Conservation (phyloP, 345 rosid species). For the Hibiscus trionum region DNA sequence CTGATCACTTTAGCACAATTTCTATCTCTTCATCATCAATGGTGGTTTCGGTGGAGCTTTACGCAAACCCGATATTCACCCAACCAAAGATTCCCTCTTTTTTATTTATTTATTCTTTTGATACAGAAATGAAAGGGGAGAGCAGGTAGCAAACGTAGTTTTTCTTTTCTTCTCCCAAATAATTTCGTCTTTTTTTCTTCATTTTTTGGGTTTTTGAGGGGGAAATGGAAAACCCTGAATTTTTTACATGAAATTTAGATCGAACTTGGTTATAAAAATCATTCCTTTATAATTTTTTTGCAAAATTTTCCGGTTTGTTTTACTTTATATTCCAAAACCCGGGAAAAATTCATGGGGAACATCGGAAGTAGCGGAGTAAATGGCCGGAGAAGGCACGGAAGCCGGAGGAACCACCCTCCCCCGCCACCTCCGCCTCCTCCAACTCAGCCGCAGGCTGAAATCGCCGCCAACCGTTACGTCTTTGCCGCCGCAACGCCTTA, state of each 20-base stretch:
- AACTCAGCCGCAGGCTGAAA: slow-evolving; percentile 57
- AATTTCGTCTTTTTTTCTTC: not conserved
- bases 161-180: slow-evolving; percentile 1
- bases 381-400: slow-evolving; percentile 47
- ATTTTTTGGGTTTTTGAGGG: not conserved
- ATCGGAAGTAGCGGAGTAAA: slow-evolving; percentile 43
- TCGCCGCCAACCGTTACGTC: slow-evolving; percentile 58
- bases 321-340: not conserved
- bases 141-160: too few species aligned
- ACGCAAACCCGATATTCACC: slow-evolving; percentile 34
- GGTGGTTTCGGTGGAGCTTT: slow-evolving; percentile 41
- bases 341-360: slow-evolving; percentile 51
- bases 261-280: not conserved
- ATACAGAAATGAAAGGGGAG: not conserved
- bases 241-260: not conserved
- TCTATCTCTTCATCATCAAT: slow-evolving; percentile 12
- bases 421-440: slow-evolving; percentile 39
- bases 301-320: not conserved
- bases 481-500: slow-evolving; percentile 88
- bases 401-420: slow-evolving; percentile 42
- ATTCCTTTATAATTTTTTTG: slow-evolving; percentile 8
- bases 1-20: slow-evolving; percentile 6
- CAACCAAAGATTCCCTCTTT: slow-evolving; percentile 11
- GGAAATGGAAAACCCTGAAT: not conserved
- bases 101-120: slow-evolving; percentile 4